Conservation (phyloP, 2,329 filamentous ascomycete genomes). For the Pestalotiopsis sp. region DNA sequence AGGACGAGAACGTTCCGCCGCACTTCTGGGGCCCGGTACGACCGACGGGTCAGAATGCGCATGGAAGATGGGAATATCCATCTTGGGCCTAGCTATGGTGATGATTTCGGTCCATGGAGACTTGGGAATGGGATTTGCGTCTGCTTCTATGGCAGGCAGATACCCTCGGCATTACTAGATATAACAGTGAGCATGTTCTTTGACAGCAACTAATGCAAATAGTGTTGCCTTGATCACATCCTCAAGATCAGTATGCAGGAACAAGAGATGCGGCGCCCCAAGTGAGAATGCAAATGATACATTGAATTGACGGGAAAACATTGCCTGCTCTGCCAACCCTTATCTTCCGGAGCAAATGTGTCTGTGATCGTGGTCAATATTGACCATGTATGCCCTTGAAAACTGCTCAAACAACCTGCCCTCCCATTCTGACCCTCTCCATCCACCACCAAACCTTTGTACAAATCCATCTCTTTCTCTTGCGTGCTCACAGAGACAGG, state of each 20-base stretch:
- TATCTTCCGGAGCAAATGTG: background rate
- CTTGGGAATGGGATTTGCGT: background rate
- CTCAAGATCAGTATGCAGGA: background rate
- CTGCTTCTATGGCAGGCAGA: background rate
- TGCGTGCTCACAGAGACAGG: slow-evolving; percentile 50
- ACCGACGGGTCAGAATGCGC: background rate
- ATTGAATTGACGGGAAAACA: background rate
- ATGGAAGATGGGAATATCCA: background rate
- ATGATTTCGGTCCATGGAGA: background rate
- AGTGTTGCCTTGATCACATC: background rate
- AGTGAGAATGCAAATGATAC: background rate
- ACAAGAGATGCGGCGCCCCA: background rate
- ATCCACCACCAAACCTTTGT: background rate
- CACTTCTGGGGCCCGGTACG: slow-evolving; percentile 10
- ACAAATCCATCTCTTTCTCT: background rate
- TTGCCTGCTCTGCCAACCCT: background rate
- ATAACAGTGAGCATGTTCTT: background rate
- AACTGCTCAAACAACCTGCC: background rate
- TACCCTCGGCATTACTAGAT: background rate
- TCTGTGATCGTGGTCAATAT: background rate
- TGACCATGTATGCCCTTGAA: background rate
- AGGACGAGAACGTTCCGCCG: slow-evolving; percentile 1
- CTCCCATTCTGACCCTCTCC: background rate
- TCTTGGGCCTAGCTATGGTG: background rate
- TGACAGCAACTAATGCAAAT: background rate